A percentile compares a stretch with the other conserved stretches of the same genome.
Conservation (phyloP, 805 yeast species). For the Candida schatavii region DNA sequence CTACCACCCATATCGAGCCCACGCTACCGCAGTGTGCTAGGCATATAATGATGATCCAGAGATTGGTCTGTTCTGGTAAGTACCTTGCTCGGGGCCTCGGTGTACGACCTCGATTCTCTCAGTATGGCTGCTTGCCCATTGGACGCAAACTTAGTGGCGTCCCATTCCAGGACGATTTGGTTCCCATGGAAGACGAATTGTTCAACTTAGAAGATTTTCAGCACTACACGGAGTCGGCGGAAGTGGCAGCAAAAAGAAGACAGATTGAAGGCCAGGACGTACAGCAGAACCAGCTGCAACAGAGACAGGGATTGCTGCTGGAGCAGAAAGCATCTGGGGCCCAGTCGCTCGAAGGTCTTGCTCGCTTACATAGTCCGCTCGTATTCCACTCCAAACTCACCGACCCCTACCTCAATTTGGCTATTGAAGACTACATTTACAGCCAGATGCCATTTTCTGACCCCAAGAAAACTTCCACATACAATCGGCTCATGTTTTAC, state of each 20-base stretch:
- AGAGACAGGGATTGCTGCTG: background rate
- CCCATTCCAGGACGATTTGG: constrained; percentile 41
- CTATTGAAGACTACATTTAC: constrained; percentile 79
- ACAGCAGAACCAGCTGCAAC: background rate
- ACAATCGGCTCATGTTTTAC: constrained; percentile 66
- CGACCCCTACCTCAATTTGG: constrained; percentile 74
- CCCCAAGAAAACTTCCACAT: constrained; percentile 10
- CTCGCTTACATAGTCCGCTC: constrained; percentile 36
- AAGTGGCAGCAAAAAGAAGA: constrained; percentile 10
- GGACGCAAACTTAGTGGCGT: constrained; percentile 21
- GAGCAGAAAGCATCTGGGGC: constrained; percentile 3
- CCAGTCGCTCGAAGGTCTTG: background rate
- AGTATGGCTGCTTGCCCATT: no score
- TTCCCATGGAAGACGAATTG: constrained; percentile 30
- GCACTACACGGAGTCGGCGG: constrained; percentile 33
- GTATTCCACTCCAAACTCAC: constrained; percentile 55
- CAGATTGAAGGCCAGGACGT: constrained; percentile 5
- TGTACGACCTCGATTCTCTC: no score
- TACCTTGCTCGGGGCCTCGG: no score
- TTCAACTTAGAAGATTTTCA: constrained; percentile 38
- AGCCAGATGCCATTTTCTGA: constrained; percentile 50
- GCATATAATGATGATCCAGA: no score
- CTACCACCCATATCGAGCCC: no score
- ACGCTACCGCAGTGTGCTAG: no score
- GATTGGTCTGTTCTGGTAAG: no score